phyloP scores from a whole-genome alignment of 2,329 filamentous ascomycete genomes.

The Claviceps arundinis region DNA sequence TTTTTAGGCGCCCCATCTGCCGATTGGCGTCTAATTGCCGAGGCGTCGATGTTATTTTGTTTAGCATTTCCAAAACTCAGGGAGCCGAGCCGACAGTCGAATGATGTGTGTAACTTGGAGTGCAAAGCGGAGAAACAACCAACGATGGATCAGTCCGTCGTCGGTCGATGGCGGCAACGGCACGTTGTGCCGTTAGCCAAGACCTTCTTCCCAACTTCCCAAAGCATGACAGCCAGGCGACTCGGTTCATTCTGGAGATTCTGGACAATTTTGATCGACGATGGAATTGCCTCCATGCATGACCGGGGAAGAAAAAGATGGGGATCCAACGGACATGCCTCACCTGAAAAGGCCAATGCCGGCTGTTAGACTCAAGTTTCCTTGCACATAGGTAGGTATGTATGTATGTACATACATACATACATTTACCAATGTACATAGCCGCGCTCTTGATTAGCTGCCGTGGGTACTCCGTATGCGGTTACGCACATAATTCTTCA shows the following conservation, averaged over 20 bases:
- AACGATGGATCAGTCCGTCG: background rate
- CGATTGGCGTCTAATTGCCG: background rate
- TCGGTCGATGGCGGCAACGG: background rate
- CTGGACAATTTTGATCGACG: background rate
- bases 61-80: background rate
- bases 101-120: background rate
- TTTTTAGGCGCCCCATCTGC: background rate
- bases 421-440: too few relatives aligned
- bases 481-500: too few relatives aligned
- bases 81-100: background rate
- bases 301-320: background rate
- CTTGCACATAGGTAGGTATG: too few relatives aligned
- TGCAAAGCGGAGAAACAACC: background rate
- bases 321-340: background rate
- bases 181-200: slow-evolving; percentile 2
- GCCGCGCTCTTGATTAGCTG: too few relatives aligned
- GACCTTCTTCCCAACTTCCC: background rate
- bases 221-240: background rate
- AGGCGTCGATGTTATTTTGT: background rate
- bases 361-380: background rate
- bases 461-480: too few relatives aligned
- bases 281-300: background rate
- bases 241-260: background rate
- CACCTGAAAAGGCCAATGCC: background rate
- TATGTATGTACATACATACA: too few relatives aligned